These are phyloP conservation scores for Schizonepeta tenuifolia DNA, from an alignment of 257 asterid genomes.

Conservation along the genomic window DNA sequence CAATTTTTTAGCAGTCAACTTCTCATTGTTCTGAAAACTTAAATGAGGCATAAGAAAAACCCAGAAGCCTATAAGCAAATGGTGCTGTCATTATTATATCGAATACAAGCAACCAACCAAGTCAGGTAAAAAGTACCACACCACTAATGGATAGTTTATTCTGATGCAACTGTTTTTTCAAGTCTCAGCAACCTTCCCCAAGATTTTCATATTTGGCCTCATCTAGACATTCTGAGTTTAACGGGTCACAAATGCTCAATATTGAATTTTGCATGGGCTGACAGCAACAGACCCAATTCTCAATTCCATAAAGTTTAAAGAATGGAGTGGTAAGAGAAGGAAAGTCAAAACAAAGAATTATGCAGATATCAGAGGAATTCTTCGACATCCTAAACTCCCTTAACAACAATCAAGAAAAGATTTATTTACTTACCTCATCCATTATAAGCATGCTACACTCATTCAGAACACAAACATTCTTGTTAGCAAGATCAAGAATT, in stretches of 20 bases:
- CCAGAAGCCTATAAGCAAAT: conserved; percentile 10
- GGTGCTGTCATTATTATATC: conserved; percentile 15
- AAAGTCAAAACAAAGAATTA: not conserved
- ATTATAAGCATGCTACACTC: conserved; percentile 70
- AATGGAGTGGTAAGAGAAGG: not conserved
- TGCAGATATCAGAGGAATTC: not conserved
- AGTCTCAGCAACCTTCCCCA: conserved; percentile 5
- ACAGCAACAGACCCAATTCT: conserved; percentile 9
- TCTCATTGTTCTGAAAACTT: conserved; percentile 19
- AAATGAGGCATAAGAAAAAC: not conserved
- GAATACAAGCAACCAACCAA: conserved; percentile 22
- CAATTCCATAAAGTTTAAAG: conserved; percentile 9
- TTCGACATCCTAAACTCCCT: conserved; percentile 1
- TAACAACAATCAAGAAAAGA: not conserved
- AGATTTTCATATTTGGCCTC: not conserved
- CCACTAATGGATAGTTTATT: conserved; percentile 17
- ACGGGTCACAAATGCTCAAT: conserved; percentile 5
- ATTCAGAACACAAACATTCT: conserved; percentile 65
- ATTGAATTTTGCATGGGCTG: not conserved
- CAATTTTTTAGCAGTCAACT: conserved; percentile 8
- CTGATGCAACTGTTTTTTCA: conserved; percentile 2
- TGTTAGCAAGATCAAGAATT: conserved; percentile 80
- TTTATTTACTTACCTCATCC: conserved; percentile 69
- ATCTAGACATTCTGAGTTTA: conserved; percentile 12
- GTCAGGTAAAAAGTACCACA: conserved; percentile 10